Evolutionary conservation across 106 monocot genomes (phyloP).

Genomic region (Iris macrosiphon): DNA sequence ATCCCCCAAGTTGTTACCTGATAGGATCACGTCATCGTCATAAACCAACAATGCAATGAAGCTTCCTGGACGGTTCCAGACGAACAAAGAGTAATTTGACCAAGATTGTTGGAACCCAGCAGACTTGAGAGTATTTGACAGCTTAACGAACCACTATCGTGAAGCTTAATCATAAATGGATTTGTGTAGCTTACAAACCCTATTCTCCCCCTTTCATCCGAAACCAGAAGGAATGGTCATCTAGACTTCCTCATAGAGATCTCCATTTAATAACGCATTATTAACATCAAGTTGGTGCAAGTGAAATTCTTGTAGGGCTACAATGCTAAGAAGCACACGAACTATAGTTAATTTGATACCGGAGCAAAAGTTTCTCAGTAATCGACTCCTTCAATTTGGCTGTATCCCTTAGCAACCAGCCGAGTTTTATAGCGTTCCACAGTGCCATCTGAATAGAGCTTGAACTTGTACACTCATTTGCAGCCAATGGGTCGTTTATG

Average conservation of each 20-base stretch:
- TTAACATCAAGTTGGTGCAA: too few relatives aligned
- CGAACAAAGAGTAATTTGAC: background rate
- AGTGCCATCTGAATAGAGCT: background rate
- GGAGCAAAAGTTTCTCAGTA: background rate
- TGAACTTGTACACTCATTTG: conserved; percentile 6
- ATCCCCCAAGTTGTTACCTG: too few relatives aligned
- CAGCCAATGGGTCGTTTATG: background rate
- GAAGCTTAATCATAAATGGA: background rate
- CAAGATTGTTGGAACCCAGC: background rate
- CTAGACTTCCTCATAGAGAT: too few relatives aligned
- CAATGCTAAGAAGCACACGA: too few relatives aligned
- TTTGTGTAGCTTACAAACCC: background rate
- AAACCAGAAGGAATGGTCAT: background rate
- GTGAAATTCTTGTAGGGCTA: too few relatives aligned
- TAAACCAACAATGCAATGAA: too few relatives aligned
- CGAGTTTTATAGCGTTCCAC: conserved; percentile 1
- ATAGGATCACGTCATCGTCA: too few relatives aligned
- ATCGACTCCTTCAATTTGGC: conserved; percentile 3
- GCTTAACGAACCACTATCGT: background rate
- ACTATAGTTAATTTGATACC: too few relatives aligned
- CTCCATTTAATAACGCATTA: too few relatives aligned
- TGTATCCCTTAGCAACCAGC: conserved; percentile 2
- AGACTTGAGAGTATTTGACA: background rate
- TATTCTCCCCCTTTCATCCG: background rate
- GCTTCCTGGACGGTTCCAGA: background rate